A percentile compares a stretch with the other conserved stretches of the same genome.
Conservation (phyloP, 495 filamentous ascomycete species). For the Hypoxylon trugodes region DNA sequence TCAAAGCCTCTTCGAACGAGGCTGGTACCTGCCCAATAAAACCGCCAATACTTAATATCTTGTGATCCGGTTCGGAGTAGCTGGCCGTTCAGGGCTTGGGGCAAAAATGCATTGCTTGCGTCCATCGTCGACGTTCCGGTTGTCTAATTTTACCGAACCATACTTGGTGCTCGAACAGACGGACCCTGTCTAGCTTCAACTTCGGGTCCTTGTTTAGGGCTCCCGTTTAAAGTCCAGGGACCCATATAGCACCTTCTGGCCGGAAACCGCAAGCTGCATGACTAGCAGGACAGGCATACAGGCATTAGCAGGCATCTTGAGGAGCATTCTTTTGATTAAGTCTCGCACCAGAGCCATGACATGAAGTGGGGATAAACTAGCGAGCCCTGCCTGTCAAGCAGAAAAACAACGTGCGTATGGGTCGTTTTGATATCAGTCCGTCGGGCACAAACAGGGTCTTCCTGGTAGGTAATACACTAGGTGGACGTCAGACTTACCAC, state of each 20-base stretch:
- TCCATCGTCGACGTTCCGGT: conserved; percentile 32
- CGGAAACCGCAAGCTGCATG: conserved; percentile 28
- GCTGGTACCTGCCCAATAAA: conserved; percentile 34
- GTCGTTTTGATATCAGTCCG: conserved; percentile 26
- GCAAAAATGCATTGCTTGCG: conserved; percentile 21
- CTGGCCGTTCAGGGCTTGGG: conserved; percentile 29
- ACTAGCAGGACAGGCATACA: conserved; percentile 31
- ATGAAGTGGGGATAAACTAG: conserved; percentile 20
- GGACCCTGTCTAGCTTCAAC: conserved; percentile 26
- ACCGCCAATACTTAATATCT: conserved; percentile 6
- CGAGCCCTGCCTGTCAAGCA: conserved; percentile 22
- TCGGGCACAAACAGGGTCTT: conserved; percentile 15
- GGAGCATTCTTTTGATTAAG: background rate
- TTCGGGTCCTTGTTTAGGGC: conserved; percentile 16
- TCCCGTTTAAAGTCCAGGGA: conserved; percentile 27
- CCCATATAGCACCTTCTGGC: conserved; percentile 23
- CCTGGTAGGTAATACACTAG: conserved; percentile 16
- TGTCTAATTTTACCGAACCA: conserved; percentile 44
- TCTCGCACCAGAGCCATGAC: conserved; percentile 1
- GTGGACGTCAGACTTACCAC: conserved; percentile 31
- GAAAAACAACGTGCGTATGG: conserved; percentile 26
- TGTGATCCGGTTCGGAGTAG: conserved; percentile 27
- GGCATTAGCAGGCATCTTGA: too few species aligned
- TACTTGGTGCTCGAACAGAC: conserved; percentile 20
- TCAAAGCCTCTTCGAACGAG: conserved; percentile 34